A percentile compares a stretch with the other conserved stretches of the same genome.
Conservation (phyloP, 2,329 filamentous ascomycete species). For the Xylariaceae sp. region DNA sequence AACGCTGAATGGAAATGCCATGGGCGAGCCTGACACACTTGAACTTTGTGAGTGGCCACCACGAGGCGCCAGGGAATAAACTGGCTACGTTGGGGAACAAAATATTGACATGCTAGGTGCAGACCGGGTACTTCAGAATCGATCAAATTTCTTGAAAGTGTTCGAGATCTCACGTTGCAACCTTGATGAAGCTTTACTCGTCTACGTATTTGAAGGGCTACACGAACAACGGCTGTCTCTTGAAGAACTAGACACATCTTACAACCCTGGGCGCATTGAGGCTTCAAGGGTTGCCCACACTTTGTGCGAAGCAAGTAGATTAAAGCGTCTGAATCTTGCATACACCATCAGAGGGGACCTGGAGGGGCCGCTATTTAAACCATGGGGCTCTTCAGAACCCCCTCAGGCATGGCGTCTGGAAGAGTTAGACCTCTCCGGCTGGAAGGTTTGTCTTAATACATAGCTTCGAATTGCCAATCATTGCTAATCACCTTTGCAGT, state of each 20-base stretch:
- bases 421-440: conserved; percentile 50
- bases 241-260: conserved; percentile 46
- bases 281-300: conserved; percentile 42
- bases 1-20: conserved; percentile 44
- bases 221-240: conserved; percentile 41
- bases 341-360: conserved; percentile 45
- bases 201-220: conserved; percentile 44
- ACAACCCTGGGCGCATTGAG: conserved; percentile 47
- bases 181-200: conserved; percentile 44
- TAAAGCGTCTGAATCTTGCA: conserved; percentile 46
- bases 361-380: conserved; percentile 42
- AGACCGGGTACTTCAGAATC: conserved; percentile 29
- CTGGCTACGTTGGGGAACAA: background rate
- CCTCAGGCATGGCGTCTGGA: conserved; percentile 40
- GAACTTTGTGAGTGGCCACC: conserved; percentile 39
- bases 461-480: background rate
- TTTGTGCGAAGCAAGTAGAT: conserved; percentile 38
- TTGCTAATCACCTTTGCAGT: conserved; percentile 28
- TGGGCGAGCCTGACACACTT: conserved; percentile 43
- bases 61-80: background rate
- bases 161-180: conserved; percentile 48
- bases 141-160: conserved; percentile 38
- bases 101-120: background rate
- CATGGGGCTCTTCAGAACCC: conserved; percentile 35
- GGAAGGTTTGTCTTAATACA: conserved; percentile 37